Conservation (phyloP, 495 filamentous ascomycete genomes). For the Penicillium fimorum region DNA sequence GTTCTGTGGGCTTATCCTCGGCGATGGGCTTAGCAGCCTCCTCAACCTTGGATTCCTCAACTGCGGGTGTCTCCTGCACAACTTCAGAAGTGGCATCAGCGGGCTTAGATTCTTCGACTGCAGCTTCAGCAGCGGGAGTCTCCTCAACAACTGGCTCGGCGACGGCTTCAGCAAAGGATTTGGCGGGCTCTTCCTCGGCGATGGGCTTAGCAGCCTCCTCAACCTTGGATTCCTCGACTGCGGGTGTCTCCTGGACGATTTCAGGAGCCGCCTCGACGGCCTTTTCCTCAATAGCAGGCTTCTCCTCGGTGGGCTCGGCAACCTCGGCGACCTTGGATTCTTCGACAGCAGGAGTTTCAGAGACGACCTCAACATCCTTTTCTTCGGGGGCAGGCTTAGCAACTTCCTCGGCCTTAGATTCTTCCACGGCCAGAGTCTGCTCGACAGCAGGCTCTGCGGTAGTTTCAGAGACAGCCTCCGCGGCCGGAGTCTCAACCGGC, state of each 20-base stretch:
- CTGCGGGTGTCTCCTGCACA: conserved; percentile 13
- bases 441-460: neutral
- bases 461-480: neutral
- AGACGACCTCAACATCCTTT: neutral
- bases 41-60: conserved; percentile 16
- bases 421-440: neutral
- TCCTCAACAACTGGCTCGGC: neutral
- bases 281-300: neutral
- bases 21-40: conserved; percentile 8
- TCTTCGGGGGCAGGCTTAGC: conserved; percentile 6
- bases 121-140: neutral
- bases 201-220: conserved; percentile 9
- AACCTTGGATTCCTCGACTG: conserved; percentile 15
- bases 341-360: conserved; percentile 13
- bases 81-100: neutral
- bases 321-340: neutral
- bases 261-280: neutral
- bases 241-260: conserved; percentile 12
- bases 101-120: neutral
- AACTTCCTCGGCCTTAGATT: neutral
- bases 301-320: neutral
- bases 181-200: neutral
- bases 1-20: conserved; percentile 17
- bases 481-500: too few species aligned
- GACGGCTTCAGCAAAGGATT: neutral